Percentiles rank a stretch among this genome's conserved stretches.
Evolutionary conservation across 257 asterid genomes (phyloP).

Genomic region (Gentiana straminea): DNA sequence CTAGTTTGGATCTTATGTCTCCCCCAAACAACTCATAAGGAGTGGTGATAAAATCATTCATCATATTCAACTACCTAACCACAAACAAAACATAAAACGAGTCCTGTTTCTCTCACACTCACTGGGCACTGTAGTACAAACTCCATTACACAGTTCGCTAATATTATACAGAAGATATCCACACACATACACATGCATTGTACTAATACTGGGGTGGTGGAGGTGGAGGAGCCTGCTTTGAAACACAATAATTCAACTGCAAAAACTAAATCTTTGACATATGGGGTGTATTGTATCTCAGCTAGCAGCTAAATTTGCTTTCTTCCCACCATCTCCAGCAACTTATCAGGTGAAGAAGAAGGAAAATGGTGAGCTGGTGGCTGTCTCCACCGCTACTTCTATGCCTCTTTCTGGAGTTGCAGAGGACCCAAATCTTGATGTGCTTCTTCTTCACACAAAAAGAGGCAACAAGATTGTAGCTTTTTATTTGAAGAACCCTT

Average conservation of each 20-base stretch:
- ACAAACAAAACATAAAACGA: neutral
- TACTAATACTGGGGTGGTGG: constrained; percentile 11
- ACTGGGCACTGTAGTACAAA: neutral
- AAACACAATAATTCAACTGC: neutral
- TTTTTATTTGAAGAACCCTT: constrained; percentile 76
- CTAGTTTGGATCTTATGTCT: neutral
- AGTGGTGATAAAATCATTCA: neutral
- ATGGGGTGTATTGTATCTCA: constrained; percentile 92
- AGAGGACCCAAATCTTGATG: constrained; percentile 72
- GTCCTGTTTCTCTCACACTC: neutral
- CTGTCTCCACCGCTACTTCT: constrained; percentile 60
- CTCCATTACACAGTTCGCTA: neutral
- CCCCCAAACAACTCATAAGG: constrained; percentile 17
- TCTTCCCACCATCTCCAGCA: constrained; percentile 90
- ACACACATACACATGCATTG: constrained; percentile 51
- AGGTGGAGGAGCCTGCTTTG: constrained; percentile 5
- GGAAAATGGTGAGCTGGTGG: constrained; percentile 73
- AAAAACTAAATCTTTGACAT: constrained; percentile 19
- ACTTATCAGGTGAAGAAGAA: constrained; percentile 74
- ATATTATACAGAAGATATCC: constrained; percentile 9
- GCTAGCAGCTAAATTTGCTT: constrained; percentile 91
- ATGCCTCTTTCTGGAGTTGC: constrained; percentile 45
- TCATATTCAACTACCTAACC: neutral
- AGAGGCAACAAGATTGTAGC: constrained; percentile 91
- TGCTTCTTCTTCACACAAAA: constrained; percentile 47